Evolutionary conservation across 139 green algal genomes (phyloP).

Genomic region (Gonium pectorale): DNA sequence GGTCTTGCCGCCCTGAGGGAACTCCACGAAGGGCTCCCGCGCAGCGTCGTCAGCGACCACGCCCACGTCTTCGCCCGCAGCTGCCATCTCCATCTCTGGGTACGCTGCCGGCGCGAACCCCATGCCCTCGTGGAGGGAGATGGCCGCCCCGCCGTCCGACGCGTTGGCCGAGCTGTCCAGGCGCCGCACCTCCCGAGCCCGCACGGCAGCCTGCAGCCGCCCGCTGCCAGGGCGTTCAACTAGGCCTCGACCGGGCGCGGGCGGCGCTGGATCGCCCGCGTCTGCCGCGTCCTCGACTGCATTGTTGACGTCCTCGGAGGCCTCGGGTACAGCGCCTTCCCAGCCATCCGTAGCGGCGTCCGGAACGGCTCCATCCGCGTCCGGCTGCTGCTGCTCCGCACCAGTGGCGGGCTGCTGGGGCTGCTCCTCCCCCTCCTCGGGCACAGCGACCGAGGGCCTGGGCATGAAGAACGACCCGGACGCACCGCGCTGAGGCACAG

Average conservation of each 20-base stretch:
- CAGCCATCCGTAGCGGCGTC: no score
- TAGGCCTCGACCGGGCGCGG: no score
- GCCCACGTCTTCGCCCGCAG: not conserved
- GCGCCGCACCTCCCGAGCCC: not conserved
- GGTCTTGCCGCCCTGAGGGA: no score
- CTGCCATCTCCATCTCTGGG: not conserved
- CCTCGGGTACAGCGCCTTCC: no score
- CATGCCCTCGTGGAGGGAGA: constrained; percentile 26
- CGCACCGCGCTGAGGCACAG: not conserved
- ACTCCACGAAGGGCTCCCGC: no score
- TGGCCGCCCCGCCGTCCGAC: constrained; percentile 8
- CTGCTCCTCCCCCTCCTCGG: not conserved
- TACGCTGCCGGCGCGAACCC: not conserved
- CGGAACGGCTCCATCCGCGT: no score
- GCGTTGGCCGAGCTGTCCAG: not conserved
- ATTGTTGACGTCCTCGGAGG: no score
- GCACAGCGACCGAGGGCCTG: not conserved
- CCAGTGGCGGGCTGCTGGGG: not conserved
- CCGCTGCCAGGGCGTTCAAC: no score
- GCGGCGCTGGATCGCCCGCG: no score
- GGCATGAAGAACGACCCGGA: not conserved
- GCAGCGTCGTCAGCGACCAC: not conserved
- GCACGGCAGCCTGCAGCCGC: no score
- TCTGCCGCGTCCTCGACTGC: no score
- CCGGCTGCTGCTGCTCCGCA: not conserved